Conservation (phyloP, 2,329 filamentous ascomycete genomes). For the Xylaria sp. region DNA sequence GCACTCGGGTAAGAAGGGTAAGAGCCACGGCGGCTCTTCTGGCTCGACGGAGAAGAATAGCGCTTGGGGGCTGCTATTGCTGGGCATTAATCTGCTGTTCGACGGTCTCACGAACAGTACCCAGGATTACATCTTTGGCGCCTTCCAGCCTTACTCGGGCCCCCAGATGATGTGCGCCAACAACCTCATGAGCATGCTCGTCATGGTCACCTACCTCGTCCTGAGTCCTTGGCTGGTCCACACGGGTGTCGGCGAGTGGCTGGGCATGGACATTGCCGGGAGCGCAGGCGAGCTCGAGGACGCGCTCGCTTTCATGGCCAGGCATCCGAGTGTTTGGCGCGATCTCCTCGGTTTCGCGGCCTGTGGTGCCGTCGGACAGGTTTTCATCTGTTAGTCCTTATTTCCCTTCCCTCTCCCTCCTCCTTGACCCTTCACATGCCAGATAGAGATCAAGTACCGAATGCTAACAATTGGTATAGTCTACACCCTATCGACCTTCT, state of each 20-base stretch:
- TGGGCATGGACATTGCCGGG: constrained; percentile 69
- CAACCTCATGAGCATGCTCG: constrained; percentile 81
- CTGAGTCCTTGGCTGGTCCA: constrained; percentile 79
- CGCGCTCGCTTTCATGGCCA: constrained; percentile 80
- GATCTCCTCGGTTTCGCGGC: constrained; percentile 89
- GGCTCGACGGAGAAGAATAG: constrained; percentile 63
- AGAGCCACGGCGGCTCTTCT: constrained; percentile 57
- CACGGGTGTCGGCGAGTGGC: constrained; percentile 66
- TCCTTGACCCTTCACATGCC: not conserved
- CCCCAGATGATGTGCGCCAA: constrained; percentile 99
- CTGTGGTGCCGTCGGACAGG: constrained; percentile 90
- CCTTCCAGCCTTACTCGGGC: constrained; percentile 81
- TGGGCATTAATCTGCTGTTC: constrained; percentile 89
- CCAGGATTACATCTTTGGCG: constrained; percentile 89
- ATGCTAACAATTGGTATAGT: constrained; percentile 51
- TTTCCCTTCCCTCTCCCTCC: not conserved
- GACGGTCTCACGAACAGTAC: constrained; percentile 96
- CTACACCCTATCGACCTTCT: constrained; percentile 92
- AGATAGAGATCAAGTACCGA: constrained; percentile 28
- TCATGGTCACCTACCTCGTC: constrained; percentile 79
- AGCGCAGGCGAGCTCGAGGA: constrained; percentile 76
- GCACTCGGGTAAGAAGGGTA: constrained; percentile 66
- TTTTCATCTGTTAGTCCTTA: constrained; percentile 79
- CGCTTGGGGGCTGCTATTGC: constrained; percentile 79
- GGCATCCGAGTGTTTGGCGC: constrained; percentile 81